Conservation (phyloP, 257 asterid genomes). For the Cinchona pubescens region DNA sequence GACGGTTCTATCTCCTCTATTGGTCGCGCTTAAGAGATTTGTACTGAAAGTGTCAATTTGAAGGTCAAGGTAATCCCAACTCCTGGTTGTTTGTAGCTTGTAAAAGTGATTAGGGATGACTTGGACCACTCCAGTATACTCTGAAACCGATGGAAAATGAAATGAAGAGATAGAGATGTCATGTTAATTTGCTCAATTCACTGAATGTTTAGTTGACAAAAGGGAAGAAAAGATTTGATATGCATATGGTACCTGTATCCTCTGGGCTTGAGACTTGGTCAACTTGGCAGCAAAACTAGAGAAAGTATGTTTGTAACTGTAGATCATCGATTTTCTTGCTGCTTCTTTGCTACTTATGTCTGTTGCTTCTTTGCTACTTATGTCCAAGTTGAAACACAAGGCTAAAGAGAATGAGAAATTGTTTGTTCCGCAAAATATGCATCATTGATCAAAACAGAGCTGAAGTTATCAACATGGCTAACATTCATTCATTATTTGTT, state of each 20-base stretch:
- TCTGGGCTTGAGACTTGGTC: slow-evolving; percentile 39
- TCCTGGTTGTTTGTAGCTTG: slow-evolving; percentile 56
- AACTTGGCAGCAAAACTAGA: too few species aligned
- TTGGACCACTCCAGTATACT: slow-evolving; percentile 42
- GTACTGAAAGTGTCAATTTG: slow-evolving; percentile 25
- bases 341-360: too few species aligned
- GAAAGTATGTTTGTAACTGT: too few species aligned
- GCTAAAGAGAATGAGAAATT: too few species aligned
- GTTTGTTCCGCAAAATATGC: too few species aligned
- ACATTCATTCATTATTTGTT: too few species aligned
- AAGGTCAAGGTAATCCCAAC: slow-evolving; percentile 62
- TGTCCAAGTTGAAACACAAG: too few species aligned
- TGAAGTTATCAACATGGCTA: too few species aligned
- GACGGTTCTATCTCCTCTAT: slow-evolving; percentile 50
- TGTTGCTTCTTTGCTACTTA: too few species aligned
- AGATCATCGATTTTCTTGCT: too few species aligned
- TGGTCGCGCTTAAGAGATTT: slow-evolving; percentile 29
- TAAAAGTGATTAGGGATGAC: slow-evolving; percentile 39
- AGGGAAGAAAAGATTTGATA: background rate
- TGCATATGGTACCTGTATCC: slow-evolving; percentile 20
- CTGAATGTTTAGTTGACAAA: background rate
- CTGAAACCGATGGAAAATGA: slow-evolving; percentile 22
- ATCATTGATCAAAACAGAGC: too few species aligned
- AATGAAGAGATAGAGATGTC: background rate
- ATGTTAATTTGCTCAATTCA: background rate